phyloP scores from a whole-genome alignment of 352 stramenopile species.

The Pythium dissimile region DNA sequence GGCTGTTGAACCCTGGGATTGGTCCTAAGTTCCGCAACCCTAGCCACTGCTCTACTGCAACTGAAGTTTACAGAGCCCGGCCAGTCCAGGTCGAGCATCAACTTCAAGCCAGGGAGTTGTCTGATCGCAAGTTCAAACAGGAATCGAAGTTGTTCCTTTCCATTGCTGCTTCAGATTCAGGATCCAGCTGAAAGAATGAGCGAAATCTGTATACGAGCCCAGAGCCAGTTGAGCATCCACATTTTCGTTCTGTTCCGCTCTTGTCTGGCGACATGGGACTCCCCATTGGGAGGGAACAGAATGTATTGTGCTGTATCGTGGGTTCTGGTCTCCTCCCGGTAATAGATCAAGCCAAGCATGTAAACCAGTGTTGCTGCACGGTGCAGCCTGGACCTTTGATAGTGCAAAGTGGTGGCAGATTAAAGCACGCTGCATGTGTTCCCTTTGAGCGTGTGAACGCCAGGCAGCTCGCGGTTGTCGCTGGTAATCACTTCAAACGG shows the following conservation, averaged over 20 bases:
- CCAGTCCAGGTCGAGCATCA: slow-evolving; percentile 1
- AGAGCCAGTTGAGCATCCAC: not conserved
- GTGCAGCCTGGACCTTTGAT: no score
- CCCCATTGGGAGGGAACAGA: no score
- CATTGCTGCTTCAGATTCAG: slow-evolving; percentile 14
- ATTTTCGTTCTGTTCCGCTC: not conserved
- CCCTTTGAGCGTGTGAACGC: no score
- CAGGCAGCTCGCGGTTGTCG: no score
- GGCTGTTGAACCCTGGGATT: slow-evolving; percentile 12
- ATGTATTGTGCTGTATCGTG: no score
- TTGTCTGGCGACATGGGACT: not conserved
- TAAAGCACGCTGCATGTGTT: no score
- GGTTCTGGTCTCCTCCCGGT: no score
- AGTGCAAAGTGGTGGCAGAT: no score
- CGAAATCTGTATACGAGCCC: slow-evolving; percentile 21
- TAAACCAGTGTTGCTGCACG: no score
- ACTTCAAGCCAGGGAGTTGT: slow-evolving; percentile 19
- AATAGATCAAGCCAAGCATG: no score
- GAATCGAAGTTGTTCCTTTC: not conserved
- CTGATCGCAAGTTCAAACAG: slow-evolving; percentile 3
- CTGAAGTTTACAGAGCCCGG: slow-evolving; percentile 24
- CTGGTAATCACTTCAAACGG: no score
- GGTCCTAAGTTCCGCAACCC: slow-evolving; percentile 11
- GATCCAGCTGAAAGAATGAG: not conserved
- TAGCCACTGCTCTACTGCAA: slow-evolving; percentile 24